Conservation (phyloP, 2,329 filamentous ascomycete species). For the Fusarium duplospermum region DNA sequence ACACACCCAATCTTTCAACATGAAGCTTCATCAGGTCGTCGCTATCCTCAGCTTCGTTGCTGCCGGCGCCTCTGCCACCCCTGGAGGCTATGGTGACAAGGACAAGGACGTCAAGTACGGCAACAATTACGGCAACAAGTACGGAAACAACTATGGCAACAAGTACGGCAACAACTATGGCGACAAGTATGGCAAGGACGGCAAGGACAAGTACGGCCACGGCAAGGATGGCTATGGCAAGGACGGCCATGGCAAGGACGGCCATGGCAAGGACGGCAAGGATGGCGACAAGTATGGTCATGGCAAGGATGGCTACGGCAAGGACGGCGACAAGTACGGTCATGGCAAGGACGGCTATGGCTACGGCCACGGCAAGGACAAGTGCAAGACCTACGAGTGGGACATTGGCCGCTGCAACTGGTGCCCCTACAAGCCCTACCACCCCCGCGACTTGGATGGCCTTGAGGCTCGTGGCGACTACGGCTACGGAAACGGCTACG, state of each 20-base stretch:
- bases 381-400: constrained; percentile 29
- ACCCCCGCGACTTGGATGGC: constrained; percentile 18
- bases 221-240: not conserved
- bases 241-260: not conserved
- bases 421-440: constrained; percentile 17
- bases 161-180: not conserved
- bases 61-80: constrained; percentile 28
- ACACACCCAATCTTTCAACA: constrained; percentile 1
- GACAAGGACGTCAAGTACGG: constrained; percentile 6
- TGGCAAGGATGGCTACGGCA: not conserved
- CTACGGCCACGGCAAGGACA: not conserved
- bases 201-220: not conserved
- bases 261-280: not conserved
- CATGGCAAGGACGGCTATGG: not conserved
- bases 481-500: constrained; percentile 5
- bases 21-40: constrained; percentile 29
- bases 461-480: constrained; percentile 20
- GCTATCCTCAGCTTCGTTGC: constrained; percentile 29
- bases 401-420: constrained; percentile 16
- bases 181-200: not conserved
- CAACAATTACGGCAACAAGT: not conserved
- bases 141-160: not conserved
- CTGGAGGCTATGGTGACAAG: constrained; percentile 2
- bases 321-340: not conserved
- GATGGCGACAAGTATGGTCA: not conserved